Conservation (phyloP, 108 stramenopile genomes). For the Discostella pseudostelligera region DNA sequence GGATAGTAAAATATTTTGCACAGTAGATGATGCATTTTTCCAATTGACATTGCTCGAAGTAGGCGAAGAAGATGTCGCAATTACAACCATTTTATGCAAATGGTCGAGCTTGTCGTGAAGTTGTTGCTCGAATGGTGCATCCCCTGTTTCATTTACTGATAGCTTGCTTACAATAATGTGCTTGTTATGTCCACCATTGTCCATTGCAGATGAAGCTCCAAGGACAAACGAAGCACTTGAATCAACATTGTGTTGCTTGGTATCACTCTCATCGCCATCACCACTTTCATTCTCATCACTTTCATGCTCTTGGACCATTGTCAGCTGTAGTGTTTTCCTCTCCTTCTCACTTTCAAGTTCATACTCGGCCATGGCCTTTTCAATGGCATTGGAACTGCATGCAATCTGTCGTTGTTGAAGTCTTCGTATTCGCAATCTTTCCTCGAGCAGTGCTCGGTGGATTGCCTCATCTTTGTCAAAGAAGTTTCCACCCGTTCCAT, state of each 20-base stretch:
- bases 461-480: constrained; percentile 20
- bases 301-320: constrained; percentile 12
- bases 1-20: constrained; percentile 11
- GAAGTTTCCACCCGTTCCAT: neutral
- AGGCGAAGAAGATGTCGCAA: constrained; percentile 7
- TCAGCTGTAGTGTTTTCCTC: neutral
- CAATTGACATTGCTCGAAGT: neutral
- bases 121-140: constrained; percentile 5
- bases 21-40: neutral
- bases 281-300: neutral
- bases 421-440: constrained; percentile 6
- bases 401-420: neutral
- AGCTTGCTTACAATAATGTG: neutral
- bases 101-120: constrained; percentile 15
- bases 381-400: neutral
- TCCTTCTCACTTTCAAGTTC: constrained; percentile 12
- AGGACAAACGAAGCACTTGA: neutral
- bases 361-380: constrained; percentile 4
- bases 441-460: constrained; percentile 25
- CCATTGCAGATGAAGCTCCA: neutral
- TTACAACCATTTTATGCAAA: constrained; percentile 20
- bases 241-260: neutral
- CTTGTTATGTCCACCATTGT: constrained; percentile 2
- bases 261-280: neutral
- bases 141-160: constrained; percentile 6